phyloP scores from a whole-genome alignment of 208 protist species.

The Balamuthia mandrillaris region DNA sequence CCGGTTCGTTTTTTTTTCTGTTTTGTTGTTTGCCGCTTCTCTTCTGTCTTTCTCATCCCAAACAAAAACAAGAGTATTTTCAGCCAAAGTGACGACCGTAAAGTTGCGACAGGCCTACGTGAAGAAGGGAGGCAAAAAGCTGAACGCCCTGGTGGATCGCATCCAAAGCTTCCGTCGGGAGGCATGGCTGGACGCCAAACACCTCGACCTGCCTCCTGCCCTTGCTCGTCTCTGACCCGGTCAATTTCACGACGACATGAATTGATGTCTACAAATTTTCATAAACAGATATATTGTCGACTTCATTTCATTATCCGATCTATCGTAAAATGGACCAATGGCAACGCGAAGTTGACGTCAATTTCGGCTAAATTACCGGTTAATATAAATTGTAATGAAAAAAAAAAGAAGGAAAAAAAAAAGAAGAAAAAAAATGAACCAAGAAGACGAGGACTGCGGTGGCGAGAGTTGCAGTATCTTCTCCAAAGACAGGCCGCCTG shows the following conservation, averaged over 20 bases:
- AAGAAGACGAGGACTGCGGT: too few relatives aligned
- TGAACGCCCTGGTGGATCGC: background rate
- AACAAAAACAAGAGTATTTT: too few relatives aligned
- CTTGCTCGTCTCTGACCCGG: background rate
- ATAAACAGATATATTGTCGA: background rate
- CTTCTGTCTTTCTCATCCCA: too few relatives aligned
- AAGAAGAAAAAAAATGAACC: background rate
- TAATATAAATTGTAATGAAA: background rate
- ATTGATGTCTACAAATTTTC: background rate
- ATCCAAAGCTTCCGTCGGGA: background rate
- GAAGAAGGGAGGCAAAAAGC: background rate
- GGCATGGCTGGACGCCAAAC: background rate
- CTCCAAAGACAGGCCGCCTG: too few relatives aligned
- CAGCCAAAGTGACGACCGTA: constrained; percentile 3
- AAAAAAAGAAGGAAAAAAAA: background rate
- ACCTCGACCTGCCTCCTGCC: background rate
- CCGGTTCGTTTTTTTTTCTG: background rate
- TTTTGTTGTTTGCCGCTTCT: too few relatives aligned
- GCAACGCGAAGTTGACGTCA: too few relatives aligned
- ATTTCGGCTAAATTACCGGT: background rate
- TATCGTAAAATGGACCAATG: too few relatives aligned
- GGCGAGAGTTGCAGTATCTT: too few relatives aligned
- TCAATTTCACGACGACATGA: background rate
- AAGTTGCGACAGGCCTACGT: background rate
- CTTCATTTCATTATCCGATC: too few relatives aligned